Evolutionary conservation across 805 yeast genomes (phyloP), one percentile per base, ranked within the genome.

Genomic region (Kodamaea nitidulidarum): DNA sequence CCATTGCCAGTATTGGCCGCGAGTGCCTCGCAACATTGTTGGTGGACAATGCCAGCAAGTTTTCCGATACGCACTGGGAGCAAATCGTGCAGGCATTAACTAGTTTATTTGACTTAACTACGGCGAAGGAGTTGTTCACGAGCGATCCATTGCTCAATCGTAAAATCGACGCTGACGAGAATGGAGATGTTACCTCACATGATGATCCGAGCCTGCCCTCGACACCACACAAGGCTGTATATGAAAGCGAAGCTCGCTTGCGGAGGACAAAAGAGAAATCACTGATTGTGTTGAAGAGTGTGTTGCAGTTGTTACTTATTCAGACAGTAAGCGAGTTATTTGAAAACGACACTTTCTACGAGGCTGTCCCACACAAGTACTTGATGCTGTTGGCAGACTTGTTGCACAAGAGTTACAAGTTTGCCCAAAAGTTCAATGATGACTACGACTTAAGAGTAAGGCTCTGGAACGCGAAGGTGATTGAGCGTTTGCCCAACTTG

Each of bases 1-100:
- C 98, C 0, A 88, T 95, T 51, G 95, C 97, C 0, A 75, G 95
- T 51, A 91, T 91, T 48, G 99, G 98, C 24, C 76, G 95, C 53
- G 78, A 91, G 7, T 90, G 98, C 58, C 71, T 93, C 42, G 83
- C 84, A 49, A 84, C 81, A 47, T 69, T 93, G 44, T 73, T 93
- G 41, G 63, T 81, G n/a, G 84, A 84, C 46, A 95, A 93, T 55
- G 76, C 81, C 48, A 50, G 61, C 7, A 79, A 78, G 51, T 87
- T 93, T 54, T 57, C 62, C 15, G 70, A 64, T 8, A 63, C 63
- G 5, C 91, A 95, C 50, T 93, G 99, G 99, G 64, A 63, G 8
- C 67, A 77, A 52, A 68, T 90, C 14, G 80, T 80, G 10, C 69
- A 60, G 2, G 79, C 88, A 1, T 80, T 93, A 50, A 77, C 68